Conservation (phyloP, 208 protist species). For the Vickermania spadyakhi region DNA sequence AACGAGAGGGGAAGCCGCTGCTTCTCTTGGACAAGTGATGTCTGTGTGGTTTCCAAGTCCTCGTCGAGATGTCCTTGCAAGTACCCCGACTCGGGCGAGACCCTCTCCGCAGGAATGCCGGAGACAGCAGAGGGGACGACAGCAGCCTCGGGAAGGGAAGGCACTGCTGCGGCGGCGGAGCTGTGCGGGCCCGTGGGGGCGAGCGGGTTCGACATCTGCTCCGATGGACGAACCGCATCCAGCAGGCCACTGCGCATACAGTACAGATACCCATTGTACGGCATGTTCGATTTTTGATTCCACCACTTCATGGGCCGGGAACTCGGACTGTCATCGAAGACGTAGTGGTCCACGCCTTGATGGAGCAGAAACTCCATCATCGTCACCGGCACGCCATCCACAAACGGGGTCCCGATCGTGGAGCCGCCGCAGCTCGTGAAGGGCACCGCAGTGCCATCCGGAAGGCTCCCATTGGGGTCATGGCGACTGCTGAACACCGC, state of each 20-base stretch:
- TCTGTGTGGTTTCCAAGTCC: too few relatives aligned
- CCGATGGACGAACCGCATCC: constrained; percentile 36
- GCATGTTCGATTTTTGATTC: constrained; percentile 84
- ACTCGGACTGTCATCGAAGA: constrained; percentile 77
- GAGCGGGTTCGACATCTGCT: constrained; percentile 52
- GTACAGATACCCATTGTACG: constrained; percentile 82
- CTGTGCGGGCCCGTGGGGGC: constrained; percentile 13
- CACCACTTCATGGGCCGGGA: constrained; percentile 81
- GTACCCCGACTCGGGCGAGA: too few relatives aligned
- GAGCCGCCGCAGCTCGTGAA: constrained; percentile 14
- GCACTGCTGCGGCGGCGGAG: neutral
- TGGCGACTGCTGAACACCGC: constrained; percentile 24
- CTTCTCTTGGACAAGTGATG: too few relatives aligned
- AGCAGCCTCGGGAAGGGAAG: too few relatives aligned
- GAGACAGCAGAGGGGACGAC: too few relatives aligned
- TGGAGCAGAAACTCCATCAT: constrained; percentile 72
- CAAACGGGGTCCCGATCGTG: constrained; percentile 68
- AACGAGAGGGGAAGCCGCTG: neutral
- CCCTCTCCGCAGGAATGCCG: too few relatives aligned
- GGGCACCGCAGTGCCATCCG: neutral
- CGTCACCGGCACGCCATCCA: constrained; percentile 45
- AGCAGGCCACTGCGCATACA: constrained; percentile 62
- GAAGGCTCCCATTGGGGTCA: too few relatives aligned
- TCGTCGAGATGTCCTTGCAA: too few relatives aligned
- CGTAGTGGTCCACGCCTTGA: constrained; percentile 79